Evolutionary conservation across 2,329 filamentous ascomycete genomes (phyloP).

Genomic region (Cordyceps cateniannulata): DNA sequence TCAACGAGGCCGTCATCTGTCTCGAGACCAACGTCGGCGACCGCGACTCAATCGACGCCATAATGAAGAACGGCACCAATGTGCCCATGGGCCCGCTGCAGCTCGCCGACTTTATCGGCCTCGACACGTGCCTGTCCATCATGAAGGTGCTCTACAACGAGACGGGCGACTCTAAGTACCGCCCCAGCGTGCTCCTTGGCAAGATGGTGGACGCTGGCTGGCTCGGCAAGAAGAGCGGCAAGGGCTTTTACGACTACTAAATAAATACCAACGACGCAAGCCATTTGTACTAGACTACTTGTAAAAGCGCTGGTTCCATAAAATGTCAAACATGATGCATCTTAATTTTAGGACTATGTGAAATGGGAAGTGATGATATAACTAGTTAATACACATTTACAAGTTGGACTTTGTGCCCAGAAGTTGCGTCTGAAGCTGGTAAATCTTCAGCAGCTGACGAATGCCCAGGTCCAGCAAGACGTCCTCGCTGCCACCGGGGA

Average conservation of each 20-base stretch:
- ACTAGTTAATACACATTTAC: not conserved
- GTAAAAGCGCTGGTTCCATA: not conserved
- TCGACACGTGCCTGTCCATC: slow-evolving; percentile 93
- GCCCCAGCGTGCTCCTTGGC: slow-evolving; percentile 75
- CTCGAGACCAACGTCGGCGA: slow-evolving; percentile 86
- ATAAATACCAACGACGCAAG: not conserved
- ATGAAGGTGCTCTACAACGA: slow-evolving; percentile 93
- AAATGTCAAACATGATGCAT: not conserved
- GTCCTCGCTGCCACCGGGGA: slow-evolving; percentile 21
- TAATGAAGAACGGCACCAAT: slow-evolving; percentile 99
- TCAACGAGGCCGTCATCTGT: slow-evolving; percentile 96
- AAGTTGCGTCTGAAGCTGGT: slow-evolving; percentile 6
- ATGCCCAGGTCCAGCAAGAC: slow-evolving; percentile 19
- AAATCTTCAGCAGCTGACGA: slow-evolving; percentile 21
- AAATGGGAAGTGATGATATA: not conserved
- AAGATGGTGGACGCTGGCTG: slow-evolving; percentile 99
- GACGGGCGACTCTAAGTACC: slow-evolving; percentile 92
- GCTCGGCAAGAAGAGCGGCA: slow-evolving; percentile 95
- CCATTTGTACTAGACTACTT: slow-evolving; percentile 4
- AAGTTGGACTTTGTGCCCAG: slow-evolving; percentile 7
- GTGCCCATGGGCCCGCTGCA: slow-evolving; percentile 96
- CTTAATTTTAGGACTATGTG: not conserved
- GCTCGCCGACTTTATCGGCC: slow-evolving; percentile 91
- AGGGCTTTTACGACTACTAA: slow-evolving; percentile 89
- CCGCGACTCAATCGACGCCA: slow-evolving; percentile 87